These are phyloP conservation scores for Petunia secreta DNA, from an alignment of 257 asterid genomes.

Conservation along the genomic window DNA sequence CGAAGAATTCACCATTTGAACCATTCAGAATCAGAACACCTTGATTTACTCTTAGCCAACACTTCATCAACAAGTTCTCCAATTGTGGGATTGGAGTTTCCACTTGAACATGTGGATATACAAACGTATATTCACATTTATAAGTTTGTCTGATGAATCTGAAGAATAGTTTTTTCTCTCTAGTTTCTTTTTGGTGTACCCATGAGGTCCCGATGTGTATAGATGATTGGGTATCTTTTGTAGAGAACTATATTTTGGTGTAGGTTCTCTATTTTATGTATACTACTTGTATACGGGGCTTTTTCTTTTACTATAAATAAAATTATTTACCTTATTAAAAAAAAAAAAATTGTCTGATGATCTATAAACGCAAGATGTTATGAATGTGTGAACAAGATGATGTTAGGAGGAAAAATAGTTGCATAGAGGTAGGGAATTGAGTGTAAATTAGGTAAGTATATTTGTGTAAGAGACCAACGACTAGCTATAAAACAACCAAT, in stretches of 20 bases:
- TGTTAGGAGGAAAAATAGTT: background rate
- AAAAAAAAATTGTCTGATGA: too few relatives aligned
- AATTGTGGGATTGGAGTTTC: slow-evolving; percentile 57
- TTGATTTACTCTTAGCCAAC: slow-evolving; percentile 56
- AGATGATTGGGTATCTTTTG: too few relatives aligned
- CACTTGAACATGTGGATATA: slow-evolving; percentile 40
- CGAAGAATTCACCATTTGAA: slow-evolving; percentile 35
- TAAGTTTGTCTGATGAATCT: background rate
- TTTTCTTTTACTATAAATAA: too few relatives aligned
- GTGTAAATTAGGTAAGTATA: background rate
- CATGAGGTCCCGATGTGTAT: too few relatives aligned
- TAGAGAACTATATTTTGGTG: too few relatives aligned
- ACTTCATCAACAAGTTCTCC: slow-evolving; percentile 73
- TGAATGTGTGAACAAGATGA: background rate
- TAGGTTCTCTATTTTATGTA: too few relatives aligned
- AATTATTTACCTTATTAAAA: too few relatives aligned
- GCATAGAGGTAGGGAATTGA: background rate
- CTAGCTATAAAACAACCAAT: background rate
- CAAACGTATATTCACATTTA: background rate
- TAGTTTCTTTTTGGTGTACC: too few relatives aligned
- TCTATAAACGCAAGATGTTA: too few relatives aligned
- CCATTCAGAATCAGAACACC: slow-evolving; percentile 43
- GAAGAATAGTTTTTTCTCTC: too few relatives aligned
- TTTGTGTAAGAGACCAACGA: background rate
- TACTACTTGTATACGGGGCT: too few relatives aligned